Conservation (phyloP, 768 basidiomycete species). For the Crepidotus variabilis region DNA sequence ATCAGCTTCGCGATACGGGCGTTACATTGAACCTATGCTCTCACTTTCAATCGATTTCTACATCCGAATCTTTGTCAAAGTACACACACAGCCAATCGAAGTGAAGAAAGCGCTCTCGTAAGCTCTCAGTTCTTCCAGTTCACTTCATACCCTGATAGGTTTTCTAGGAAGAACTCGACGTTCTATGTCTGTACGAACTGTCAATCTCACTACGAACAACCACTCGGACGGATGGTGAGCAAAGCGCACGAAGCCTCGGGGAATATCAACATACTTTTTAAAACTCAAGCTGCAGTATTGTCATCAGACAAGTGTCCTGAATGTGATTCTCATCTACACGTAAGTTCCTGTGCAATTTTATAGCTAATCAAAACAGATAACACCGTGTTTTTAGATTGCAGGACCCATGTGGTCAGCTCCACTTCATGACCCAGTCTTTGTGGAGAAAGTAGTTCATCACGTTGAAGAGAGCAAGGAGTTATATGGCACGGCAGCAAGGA, state of each 20-base stretch:
- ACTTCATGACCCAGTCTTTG: conserved; percentile 75
- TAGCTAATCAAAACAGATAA: not conserved
- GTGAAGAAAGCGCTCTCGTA: conserved; percentile 83
- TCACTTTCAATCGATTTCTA: conserved; percentile 98
- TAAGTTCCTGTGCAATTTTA: conserved; percentile 28
- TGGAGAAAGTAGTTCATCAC: conserved; percentile 71
- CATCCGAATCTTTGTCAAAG: conserved; percentile 83
- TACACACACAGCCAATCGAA: conserved; percentile 69
- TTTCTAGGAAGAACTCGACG: conserved; percentile 71
- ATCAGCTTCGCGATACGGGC: conserved; percentile 88
- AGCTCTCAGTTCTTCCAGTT: conserved; percentile 19
- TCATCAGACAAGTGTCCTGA: conserved; percentile 71
- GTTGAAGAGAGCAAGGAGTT: conserved; percentile 55
- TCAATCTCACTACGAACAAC: conserved; percentile 79
- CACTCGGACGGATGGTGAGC: conserved; percentile 72
- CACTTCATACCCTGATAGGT: conserved; percentile 7
- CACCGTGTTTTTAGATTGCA: conserved; percentile 50
- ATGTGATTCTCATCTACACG: conserved; percentile 76
- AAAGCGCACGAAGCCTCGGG: conserved; percentile 54
- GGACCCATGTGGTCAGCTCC: conserved; percentile 98
- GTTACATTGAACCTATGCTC: conserved; percentile 84
- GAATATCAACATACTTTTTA: conserved; percentile 61
- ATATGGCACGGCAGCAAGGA: conserved; percentile 78
- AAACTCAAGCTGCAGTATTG: conserved; percentile 67
- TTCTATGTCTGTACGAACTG: conserved; percentile 86